Evolutionary conservation across 78 protist species (phyloP).

Genomic region (Thecamonas trahens): DNA sequence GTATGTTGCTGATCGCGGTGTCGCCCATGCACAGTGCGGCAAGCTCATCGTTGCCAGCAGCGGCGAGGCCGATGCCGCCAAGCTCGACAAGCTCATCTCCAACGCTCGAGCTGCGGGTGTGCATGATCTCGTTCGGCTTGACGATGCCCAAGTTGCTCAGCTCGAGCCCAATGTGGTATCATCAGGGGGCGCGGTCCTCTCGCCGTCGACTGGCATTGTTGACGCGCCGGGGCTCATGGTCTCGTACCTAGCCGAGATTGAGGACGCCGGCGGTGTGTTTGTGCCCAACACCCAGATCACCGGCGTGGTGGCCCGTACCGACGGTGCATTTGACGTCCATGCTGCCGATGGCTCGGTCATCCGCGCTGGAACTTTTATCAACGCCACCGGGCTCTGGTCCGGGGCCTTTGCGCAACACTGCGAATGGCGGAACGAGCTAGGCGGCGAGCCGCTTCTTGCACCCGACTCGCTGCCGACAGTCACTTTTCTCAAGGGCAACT

Average conservation of each 20-base stretch:
- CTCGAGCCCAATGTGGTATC: neutral
- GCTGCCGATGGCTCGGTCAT: neutral
- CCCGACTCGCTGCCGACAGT: no score
- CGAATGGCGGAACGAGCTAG: no score
- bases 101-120: neutral
- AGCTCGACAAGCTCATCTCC: neutral
- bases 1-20: neutral
- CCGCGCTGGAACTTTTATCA: neutral
- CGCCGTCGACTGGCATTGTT: slow-evolving; percentile 3
- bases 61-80: no score
- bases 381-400: neutral
- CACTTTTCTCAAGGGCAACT: no score
- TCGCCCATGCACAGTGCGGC: neutral
- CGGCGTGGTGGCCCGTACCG: neutral
- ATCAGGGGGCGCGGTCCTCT: neutral
- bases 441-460: no score
- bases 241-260: neutral
- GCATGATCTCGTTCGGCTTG: neutral
- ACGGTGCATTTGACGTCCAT: neutral
- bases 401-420: slow-evolving; percentile 15
- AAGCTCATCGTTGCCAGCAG: slow-evolving; percentile 9
- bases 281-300: neutral
- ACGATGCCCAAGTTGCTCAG: neutral
- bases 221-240: neutral
- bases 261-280: neutral